Conservation (phyloP, 495 filamentous ascomycete genomes). For the Staphylotrichum tortipilum region DNA sequence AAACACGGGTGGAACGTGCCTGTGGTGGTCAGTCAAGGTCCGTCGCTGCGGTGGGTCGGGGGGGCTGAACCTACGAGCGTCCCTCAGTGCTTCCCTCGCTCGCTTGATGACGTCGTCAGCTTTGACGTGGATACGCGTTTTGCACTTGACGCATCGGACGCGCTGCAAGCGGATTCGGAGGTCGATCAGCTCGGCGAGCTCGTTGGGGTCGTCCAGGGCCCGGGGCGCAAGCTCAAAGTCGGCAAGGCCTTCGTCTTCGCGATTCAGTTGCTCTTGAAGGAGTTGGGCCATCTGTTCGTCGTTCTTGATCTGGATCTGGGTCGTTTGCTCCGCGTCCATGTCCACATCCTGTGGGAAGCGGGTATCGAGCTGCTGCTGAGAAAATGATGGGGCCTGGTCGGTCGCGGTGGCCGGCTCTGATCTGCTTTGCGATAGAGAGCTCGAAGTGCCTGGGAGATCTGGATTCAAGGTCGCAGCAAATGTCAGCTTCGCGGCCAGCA, state of each 20-base stretch:
- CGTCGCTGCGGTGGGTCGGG: too few relatives aligned
- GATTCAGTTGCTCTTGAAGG: not conserved
- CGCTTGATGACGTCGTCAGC: not conserved
- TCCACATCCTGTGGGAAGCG: not conserved
- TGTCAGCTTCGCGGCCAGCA: too few relatives aligned
- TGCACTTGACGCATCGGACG: conserved; percentile 1
- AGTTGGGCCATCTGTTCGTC: not conserved
- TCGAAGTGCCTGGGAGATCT: too few relatives aligned
- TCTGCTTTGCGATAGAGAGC: too few relatives aligned
- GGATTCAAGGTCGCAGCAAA: too few relatives aligned
- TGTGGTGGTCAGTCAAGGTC: not conserved
- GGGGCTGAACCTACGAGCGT: not conserved
- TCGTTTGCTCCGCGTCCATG: not conserved
- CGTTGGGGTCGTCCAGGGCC: not conserved
- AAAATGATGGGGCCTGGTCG: too few relatives aligned
- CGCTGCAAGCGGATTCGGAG: not conserved
- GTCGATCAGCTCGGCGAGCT: too few relatives aligned
- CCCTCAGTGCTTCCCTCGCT: conserved; percentile 4
- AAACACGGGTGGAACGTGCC: conserved; percentile 12
- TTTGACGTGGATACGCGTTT: not conserved
- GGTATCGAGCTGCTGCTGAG: too few relatives aligned
- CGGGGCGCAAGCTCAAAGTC: too few relatives aligned
- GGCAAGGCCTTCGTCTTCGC: not conserved
- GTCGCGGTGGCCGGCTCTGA: too few relatives aligned
- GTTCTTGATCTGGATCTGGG: not conserved